Base-by-base conservation (phyloP, 2,329 filamentous ascomycete genomes). In the Aspergillus amoenus region DNA sequence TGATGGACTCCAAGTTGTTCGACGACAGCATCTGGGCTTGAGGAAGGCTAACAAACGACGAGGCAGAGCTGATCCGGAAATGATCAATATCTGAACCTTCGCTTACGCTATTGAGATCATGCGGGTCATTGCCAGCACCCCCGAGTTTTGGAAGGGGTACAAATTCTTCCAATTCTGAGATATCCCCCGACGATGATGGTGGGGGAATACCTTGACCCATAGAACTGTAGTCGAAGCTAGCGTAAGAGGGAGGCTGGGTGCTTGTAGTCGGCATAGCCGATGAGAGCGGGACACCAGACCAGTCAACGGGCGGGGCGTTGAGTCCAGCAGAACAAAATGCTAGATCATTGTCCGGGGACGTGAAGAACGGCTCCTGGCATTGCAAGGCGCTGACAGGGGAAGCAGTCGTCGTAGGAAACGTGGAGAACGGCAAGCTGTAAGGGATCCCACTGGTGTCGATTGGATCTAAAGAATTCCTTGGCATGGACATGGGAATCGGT, bases 101-200 rank as follows among this genome's bases (percentile, higher is more conserved):
- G 58, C 75, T 78, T 42, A 71, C 66, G 56, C 75, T 78, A 66
- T 70, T 72, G 32, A 73, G 63, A 49, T 78, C 73, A 48, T 73
- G 70, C 52, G 73, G 62, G 58, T 75, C 69, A 61, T 66, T 64
- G 44, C 63, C 63, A 44, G 65, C 55, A 37, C 64, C 61, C 21
- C 64, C 68, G 30, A 73, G 57, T 21, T 64, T 69, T 15, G 69
- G 70, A 48, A 73, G 66, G 7, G 70, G 67, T 15, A 69, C 68
- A 51, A 73, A 77, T 44, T 81, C 79, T 30, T 79, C 79, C 12
- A 74, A 70, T 61, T 81, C 79, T 3, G 79, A 81, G 18, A 76
- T 69, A 46, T 80, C 78, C n/a, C 77, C 78, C 5, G 78, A 80
- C 3, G 79, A 80, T 8, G 78, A 79, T 11, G 73, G 76, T 2